Base-by-base conservation (phyloP, 2,329 filamentous ascomycete genomes). In the Cercospora sojina region DNA sequence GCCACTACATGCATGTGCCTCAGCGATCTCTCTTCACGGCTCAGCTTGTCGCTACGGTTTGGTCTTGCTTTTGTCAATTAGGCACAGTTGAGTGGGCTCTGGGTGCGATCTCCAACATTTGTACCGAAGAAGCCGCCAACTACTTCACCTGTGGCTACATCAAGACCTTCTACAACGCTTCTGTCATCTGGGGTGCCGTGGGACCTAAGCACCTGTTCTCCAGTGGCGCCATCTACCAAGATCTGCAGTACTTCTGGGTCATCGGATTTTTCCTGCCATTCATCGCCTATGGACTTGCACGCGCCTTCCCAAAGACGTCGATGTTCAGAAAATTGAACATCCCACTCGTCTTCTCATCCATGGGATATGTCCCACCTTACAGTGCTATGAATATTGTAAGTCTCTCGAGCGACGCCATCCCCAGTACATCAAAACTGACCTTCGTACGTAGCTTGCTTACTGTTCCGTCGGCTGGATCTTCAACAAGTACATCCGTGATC, bases 361-460 rank as follows among this genome's bases (percentile, higher is more conserved):
- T 96, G 71, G 88, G 87, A 69, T 96, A 92, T 91, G 95, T 96
- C 57, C 92, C 92, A 0, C 92, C 92, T 0, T 92, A 92, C 2
- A 85, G 79, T 0, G 92, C 92, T 0, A 87, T 96, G 71, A 96
- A 96, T 49, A 73, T 74, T 56, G 67, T 71, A 62, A 65, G 68
- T 69, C n/a, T 16, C 20, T 3, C 29, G 20, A 2, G n/a, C 25
- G 5, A 20, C 13, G 6, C 10, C 35, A 1, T 27, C 2, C 41
- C 29, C 2, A 4, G 4, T 10, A 38, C 41, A 20, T 20, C 41
- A 18, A 9, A 7, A 23, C 41, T 47, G 3, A 47, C 18, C 5
- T 47, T 47, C 13, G 4, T 20, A 1, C 41, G 77, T 95, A 96
- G 77, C 91, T 89, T 3, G 90, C 94, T 51, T 96, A 92, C 91